Evolutionary conservation across 306 rosid genomes (phyloP), one percentile per base, ranked within the genome.

Genomic region (Vigna angularis): DNA sequence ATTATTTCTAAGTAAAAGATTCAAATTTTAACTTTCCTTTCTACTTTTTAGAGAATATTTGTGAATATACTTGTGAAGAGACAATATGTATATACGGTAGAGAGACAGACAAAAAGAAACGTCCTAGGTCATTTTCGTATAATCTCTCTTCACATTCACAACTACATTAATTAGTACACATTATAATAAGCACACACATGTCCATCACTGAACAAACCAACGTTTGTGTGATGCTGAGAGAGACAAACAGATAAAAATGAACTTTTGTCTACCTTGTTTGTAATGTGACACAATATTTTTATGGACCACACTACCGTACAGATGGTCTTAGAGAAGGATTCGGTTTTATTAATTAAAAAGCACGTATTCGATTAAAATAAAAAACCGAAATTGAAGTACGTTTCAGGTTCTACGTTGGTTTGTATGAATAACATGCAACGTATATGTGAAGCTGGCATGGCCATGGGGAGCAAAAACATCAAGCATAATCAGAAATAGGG

Each of bases 401-500:
- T 70, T 66, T 26, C 3, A 49, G 76, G 67, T 71, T 79, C 74
- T 71, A 76, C 86, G 86, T 83, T 65, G 55, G 77, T 28, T 58
- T 70, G 83, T 83, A 81, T 78, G 70, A 83, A 67, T 77, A 48
- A 77, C 91, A 85, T 88, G 89, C 91, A 88, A 76, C 78, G 83
- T 86, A 85, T 47, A 66, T 42, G 63, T 72, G 16, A 77, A 76
- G 78, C 59, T 65, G 69, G 74, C 76, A 70, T 59, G 53, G 40
- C 79, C 90, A 88, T 85, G 82, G 93, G 93, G 93, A 88, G 88
- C 94, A 86, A 79, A 82, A 83, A 90, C 85, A 91, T 90, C 89
- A 66, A 28, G 64, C 64, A 88, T 78, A 83, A 83, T 89, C 91
- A 53, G 28, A 78, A 81, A 83, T 76, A 84, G 88, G 81, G 82